A percentile compares a stretch with the other conserved stretches of the same genome.
Conservation (phyloP, 2,329 filamentous ascomycete genomes). For the Fusarium veterinarium region DNA sequence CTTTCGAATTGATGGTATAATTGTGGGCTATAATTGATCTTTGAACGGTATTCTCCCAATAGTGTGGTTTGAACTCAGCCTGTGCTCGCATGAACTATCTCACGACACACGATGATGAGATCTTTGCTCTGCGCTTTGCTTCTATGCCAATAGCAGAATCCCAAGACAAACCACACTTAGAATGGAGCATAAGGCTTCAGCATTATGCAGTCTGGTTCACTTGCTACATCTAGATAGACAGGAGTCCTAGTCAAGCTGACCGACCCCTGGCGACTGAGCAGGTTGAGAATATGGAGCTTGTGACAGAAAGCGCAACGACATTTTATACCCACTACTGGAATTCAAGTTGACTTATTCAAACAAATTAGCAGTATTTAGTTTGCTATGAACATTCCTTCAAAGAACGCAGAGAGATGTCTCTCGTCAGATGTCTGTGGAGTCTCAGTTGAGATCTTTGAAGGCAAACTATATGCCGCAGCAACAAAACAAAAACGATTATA, state of each 20-base stretch:
- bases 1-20: fast-evolving
- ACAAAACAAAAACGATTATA: not conserved
- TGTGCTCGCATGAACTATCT: not conserved
- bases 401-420: not conserved
- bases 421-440: not conserved
- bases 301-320: not conserved
- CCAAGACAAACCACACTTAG: not conserved
- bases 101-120: no score
- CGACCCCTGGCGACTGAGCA: no score
- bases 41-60: not conserved
- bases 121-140: not conserved
- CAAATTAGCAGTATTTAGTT: not conserved
- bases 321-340: not conserved
- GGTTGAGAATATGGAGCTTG: not conserved
- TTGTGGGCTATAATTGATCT: not conserved
- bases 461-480: not conserved
- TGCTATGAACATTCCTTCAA: not conserved
- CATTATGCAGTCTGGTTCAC: not conserved
- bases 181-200: not conserved
- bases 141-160: no score
- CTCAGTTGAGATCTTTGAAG: no score
- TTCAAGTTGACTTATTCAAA: no score
- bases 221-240: not conserved
- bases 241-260: not conserved
- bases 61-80: not conserved